Base-by-base conservation (phyloP, 495 filamentous ascomycete genomes). In the Astrothelium macrocarpum region DNA sequence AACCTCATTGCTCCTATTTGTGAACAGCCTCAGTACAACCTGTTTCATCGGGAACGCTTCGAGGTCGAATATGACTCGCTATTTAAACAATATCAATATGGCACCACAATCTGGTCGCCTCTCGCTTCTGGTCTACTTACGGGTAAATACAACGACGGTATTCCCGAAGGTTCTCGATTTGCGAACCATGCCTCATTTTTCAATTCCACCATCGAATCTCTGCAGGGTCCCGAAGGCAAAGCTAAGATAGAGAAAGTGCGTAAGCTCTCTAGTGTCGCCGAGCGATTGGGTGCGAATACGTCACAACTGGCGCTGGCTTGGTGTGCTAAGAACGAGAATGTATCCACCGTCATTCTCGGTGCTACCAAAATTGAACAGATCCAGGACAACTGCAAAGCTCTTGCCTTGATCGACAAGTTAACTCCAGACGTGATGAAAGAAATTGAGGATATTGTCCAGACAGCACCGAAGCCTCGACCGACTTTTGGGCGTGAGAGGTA, bases 11-110 rank as follows among this genome's bases (percentile, higher is more conserved):
- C 79, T 0, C 81, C 81, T 0, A 76, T 85, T 34, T 80, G 81
- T 46, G 82, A 84, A 66, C 80, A 84, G 72, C 81, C 82, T 9
- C 78, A 82, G 42, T 84, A 84, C 76, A 84, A 84, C 68, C 74
- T 80, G 31, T 78, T 83, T 66, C 76, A 80, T 71, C 76, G 82
- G 53, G 69, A 82, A 70, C 73, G 78, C 60, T 82, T 84, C 68
- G 82, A 78, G 66, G 65, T 70, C n/a, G 76, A 77, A 64, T 77
- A 76, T 59, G 73, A 70, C 1, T 75, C 75, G 14, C 62, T 78
- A 26, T 78, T 66, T 67, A 62, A 77, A 59, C 69, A 78, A 66
- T 74, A 71, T 68, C 61, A 72, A 49, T 76, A 76, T 60, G 75
- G 75, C 31, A 76, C 75, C 25, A 78, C 75, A 28, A 76, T 78